These are phyloP conservation scores for Rhodotorula kratochvilovae DNA, from an alignment of 768 basidiomycete genomes.

Conservation along the genomic window DNA sequence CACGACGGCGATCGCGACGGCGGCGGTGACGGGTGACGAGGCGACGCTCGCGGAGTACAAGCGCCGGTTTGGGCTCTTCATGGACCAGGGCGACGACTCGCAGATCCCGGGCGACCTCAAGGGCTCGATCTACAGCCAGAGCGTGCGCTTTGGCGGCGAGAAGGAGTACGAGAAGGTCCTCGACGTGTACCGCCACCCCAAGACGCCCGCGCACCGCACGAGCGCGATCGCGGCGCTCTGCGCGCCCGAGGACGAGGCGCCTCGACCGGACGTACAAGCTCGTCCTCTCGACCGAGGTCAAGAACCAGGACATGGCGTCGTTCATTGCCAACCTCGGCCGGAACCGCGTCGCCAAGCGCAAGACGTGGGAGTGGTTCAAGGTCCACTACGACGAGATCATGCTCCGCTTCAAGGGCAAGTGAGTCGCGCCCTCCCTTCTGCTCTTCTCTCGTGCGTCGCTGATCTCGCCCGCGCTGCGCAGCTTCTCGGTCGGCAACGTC, in stretches of 20 bases:
- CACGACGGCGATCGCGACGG: slow-evolving; percentile 63
- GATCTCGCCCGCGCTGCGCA: not conserved
- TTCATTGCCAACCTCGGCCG: slow-evolving; percentile 60
- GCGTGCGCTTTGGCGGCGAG: slow-evolving; percentile 67
- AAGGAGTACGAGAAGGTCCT: slow-evolving; percentile 64
- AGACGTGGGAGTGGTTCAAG: slow-evolving; percentile 62
- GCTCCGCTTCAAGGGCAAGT: slow-evolving; percentile 61
- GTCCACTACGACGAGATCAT: slow-evolving; percentile 45
- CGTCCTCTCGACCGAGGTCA: slow-evolving; percentile 55
- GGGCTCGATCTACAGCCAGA: slow-evolving; percentile 51
- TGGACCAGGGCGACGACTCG: slow-evolving; percentile 68
- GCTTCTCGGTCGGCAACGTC: slow-evolving; percentile 54
- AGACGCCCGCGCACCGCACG: slow-evolving; percentile 67
- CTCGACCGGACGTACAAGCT: slow-evolving; percentile 46
- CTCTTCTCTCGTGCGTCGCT: not conserved
- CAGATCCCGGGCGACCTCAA: slow-evolving; percentile 76
- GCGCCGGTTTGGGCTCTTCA: slow-evolving; percentile 65
- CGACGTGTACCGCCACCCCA: slow-evolving; percentile 64
- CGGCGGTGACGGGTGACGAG: slow-evolving; percentile 51
- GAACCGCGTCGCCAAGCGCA: slow-evolving; percentile 59
- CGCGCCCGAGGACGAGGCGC: slow-evolving; percentile 58
- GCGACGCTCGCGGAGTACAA: slow-evolving; percentile 68
- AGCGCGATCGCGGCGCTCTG: slow-evolving; percentile 64
- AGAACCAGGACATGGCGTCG: slow-evolving; percentile 58
- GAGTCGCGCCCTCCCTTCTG: not conserved